Evolutionary conservation across 768 basidiomycete species (phyloP), one percentile per base, ranked within the genome.

Genomic region (Lentinula sp.): DNA sequence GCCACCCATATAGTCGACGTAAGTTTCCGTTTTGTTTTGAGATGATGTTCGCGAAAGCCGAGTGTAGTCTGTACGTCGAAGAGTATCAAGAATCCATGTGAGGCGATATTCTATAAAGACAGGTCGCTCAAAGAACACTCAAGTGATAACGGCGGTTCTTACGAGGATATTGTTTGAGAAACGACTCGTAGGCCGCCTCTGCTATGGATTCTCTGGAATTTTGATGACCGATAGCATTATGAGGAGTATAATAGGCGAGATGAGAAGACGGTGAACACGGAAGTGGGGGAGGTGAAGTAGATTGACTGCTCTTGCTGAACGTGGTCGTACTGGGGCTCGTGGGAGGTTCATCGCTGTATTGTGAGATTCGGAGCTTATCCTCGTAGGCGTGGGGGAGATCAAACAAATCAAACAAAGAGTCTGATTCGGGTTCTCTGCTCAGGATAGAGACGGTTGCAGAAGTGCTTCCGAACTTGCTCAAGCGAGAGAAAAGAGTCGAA

Each of bases 1-100:
- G 23, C 88, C 90, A 34, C 91, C 91, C 89, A 93, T 93, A 64
- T 89, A 93, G 67, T 93, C 91, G 62, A 91, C 86, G 62, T 93
- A 93, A 8, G 86, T 87, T 74, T 92, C 89, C 5, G 83, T 83
- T 8, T 75, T 74, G 16, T 32, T n/a, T 21, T 23, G 18, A 6
- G 55, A 56, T 28, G 39, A 56, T 31, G 13, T 40, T 11, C 78
- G 80, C 62, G 86, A 82, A 46, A 89, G 75, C 56, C 88, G 74
- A 4, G 75, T 62, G 64, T 82, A 88, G 70, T 91, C 87, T 0
- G 79, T 84, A 64, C 80, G 76, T 52, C 88, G 83, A 15, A 90
- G 78, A 0, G 82, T 78, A 66, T 91, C 89, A 59, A 91, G 69
- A 60, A 86, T 86, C 84, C 87, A 87, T 6, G 88, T 89, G 15